Conservation (phyloP, 1,284 basidiomycete genomes). For the Rhodotorula sp. region DNA sequence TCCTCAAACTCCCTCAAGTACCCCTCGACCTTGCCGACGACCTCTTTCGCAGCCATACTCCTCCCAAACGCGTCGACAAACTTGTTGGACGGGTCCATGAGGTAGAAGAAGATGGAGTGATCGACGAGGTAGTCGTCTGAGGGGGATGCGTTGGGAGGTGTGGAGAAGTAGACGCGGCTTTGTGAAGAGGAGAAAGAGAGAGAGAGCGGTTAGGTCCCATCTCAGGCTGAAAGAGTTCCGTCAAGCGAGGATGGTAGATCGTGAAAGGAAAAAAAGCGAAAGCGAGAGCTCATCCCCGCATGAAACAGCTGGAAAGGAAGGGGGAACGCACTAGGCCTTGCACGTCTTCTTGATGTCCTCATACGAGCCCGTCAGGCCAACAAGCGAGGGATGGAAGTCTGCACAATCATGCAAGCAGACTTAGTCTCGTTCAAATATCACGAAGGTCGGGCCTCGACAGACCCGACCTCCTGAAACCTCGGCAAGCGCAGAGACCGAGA, state of each 20-base stretch:
- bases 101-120: conserved; percentile 73
- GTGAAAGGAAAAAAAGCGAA: too few relatives aligned
- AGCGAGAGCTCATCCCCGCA: neutral
- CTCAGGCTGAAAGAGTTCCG: too few relatives aligned
- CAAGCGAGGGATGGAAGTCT: conserved; percentile 88
- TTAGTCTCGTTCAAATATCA: neutral
- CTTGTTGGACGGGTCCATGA: conserved; percentile 92
- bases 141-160: conserved; percentile 75
- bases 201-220: neutral
- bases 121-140: conserved; percentile 90
- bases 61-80: conserved; percentile 98
- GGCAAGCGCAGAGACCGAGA: neutral
- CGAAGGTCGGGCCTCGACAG: neutral
- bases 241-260: neutral
- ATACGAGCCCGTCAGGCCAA: conserved; percentile 85
- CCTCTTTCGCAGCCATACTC: conserved; percentile 68
- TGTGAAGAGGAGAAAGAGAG: neutral
- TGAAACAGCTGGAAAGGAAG: neutral
- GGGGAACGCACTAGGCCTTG: conserved; percentile 66
- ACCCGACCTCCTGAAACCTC: neutral
- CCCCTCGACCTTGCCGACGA: conserved; percentile 57
- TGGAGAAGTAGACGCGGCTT: conserved; percentile 92
- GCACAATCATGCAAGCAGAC: conserved; percentile 21
- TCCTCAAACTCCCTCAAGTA: conserved; percentile 57
- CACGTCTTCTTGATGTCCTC: conserved; percentile 82